phyloP scores from a whole-genome alignment of 352 stramenopile genomes.

The Paralagenidium karlingii region DNA sequence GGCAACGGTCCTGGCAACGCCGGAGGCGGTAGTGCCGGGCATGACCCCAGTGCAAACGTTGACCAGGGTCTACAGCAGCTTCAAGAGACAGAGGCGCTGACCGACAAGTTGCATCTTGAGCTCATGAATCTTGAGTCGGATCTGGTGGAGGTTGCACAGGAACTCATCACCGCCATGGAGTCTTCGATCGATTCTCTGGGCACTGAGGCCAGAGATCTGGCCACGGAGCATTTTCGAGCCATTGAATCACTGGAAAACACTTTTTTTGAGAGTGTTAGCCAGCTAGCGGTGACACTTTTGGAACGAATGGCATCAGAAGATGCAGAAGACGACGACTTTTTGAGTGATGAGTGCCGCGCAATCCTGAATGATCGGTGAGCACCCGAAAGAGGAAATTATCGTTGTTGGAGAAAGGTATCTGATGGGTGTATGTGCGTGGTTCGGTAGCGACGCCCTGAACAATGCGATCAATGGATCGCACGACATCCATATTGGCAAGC shows the following conservation, averaged over 20 bases:
- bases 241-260: slow-evolving; percentile 87
- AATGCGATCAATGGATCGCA: slow-evolving; percentile 85
- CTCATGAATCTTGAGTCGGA: slow-evolving; percentile 85
- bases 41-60: background rate
- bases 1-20: slow-evolving; percentile 13
- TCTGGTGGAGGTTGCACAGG: slow-evolving; percentile 63
- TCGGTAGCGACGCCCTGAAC: slow-evolving; percentile 70
- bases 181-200: slow-evolving; percentile 46
- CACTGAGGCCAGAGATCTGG: slow-evolving; percentile 41
- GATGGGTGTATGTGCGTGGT: background rate
- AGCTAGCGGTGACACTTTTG: slow-evolving; percentile 59
- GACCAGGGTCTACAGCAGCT: slow-evolving; percentile 6
- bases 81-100: slow-evolving; percentile 71
- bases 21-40: slow-evolving; percentile 25
- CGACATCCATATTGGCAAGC: slow-evolving; percentile 86
- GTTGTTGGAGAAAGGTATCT: background rate
- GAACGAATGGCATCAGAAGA: slow-evolving; percentile 69
- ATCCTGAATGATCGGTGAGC: slow-evolving; percentile 76
- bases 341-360: slow-evolving; percentile 64
- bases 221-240: slow-evolving; percentile 77
- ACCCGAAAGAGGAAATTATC: background rate
- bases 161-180: slow-evolving; percentile 50
- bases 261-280: slow-evolving; percentile 81
- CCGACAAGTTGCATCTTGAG: slow-evolving; percentile 73
- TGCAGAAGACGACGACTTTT: slow-evolving; percentile 63